A percentile compares a stretch with the other conserved stretches of the same genome.
Evolutionary conservation across 2,329 filamentous ascomycete species (phyloP).

Genomic region (Cladosporium sp.): DNA sequence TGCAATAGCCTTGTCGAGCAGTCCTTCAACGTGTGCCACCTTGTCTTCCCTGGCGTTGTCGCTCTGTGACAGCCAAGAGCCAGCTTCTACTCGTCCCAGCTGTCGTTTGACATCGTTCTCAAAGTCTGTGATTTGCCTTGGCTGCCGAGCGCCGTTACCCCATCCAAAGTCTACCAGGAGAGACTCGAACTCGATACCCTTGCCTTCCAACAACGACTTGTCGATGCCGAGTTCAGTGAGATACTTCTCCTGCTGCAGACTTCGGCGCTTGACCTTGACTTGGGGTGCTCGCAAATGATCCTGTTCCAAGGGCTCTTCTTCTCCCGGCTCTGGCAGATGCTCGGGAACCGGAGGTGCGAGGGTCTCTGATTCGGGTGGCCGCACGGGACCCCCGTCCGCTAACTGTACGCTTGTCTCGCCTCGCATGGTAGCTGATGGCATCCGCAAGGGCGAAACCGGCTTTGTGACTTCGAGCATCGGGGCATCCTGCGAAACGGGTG

Average conservation of each 20-base stretch:
- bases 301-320: conserved; percentile 17
- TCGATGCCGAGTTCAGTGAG: conserved; percentile 73
- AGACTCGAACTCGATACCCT: conserved; percentile 72
- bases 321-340: conserved; percentile 8
- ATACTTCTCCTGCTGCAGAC: conserved; percentile 72
- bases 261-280: conserved; percentile 47
- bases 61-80: conserved; percentile 78
- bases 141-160: conserved; percentile 70
- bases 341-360: conserved; percentile 5
- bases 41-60: conserved; percentile 78
- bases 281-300: conserved; percentile 22
- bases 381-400: conserved; percentile 17
- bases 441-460: conserved; percentile 18
- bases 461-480: conserved; percentile 24
- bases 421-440: conserved; percentile 5
- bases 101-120: conserved; percentile 80
- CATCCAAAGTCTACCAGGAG: conserved; percentile 84
- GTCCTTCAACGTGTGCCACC: conserved; percentile 74
- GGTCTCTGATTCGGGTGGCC: conserved; percentile 18
- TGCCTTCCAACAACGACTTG: conserved; percentile 65
- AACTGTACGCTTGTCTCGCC: conserved; percentile 19
- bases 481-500: conserved; percentile 8
- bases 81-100: conserved; percentile 83
- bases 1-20: conserved; percentile 82
- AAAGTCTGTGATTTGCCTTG: conserved; percentile 70